Evolutionary conservation across 164 flowering plant genomes (phyloP).

Genomic region (Sextonia rubra): DNA sequence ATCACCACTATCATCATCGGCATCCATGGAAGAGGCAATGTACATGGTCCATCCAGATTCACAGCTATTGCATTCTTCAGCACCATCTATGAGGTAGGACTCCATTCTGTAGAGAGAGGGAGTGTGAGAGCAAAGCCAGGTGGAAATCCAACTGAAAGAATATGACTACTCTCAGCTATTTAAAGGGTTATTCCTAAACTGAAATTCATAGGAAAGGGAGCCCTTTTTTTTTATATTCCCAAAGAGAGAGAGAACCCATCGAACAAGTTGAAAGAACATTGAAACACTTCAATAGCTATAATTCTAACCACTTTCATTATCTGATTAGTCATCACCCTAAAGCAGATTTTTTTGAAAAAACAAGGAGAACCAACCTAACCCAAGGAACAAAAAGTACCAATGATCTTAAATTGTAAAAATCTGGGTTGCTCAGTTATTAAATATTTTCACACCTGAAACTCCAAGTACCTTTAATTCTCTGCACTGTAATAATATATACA

Average conservation of each 20-base stretch:
- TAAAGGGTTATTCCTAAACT: too few species aligned
- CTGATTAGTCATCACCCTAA: slow-evolving; percentile 14
- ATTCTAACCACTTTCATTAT: slow-evolving; percentile 23
- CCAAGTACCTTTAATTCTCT: slow-evolving; percentile 26
- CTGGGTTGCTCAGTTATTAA: slow-evolving; percentile 16
- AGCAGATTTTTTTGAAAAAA: slow-evolving; percentile 10
- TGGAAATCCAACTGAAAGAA: slow-evolving; percentile 14
- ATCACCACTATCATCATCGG: slow-evolving; percentile 20
- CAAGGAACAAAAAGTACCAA: slow-evolving; percentile 3
- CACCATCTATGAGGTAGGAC: slow-evolving; percentile 28
- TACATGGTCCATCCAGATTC: slow-evolving; percentile 92
- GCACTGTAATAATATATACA: slow-evolving; percentile 24
- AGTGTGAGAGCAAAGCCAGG: background rate
- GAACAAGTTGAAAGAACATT: background rate
- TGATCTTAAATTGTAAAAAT: slow-evolving; percentile 16
- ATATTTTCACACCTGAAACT: slow-evolving; percentile 28
- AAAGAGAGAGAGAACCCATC: background rate
- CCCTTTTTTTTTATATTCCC: too few species aligned
- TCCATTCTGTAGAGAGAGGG: slow-evolving; percentile 32
- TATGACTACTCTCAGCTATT: background rate
- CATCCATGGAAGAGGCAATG: slow-evolving; percentile 48
- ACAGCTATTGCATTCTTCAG: slow-evolving; percentile 43
- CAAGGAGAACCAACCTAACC: slow-evolving; percentile 4
- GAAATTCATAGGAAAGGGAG: background rate
- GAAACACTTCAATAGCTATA: slow-evolving; percentile 7